These are phyloP conservation scores for Gnetum montanum DNA, from an alignment of 75 land plant species.

Conservation along the genomic window DNA sequence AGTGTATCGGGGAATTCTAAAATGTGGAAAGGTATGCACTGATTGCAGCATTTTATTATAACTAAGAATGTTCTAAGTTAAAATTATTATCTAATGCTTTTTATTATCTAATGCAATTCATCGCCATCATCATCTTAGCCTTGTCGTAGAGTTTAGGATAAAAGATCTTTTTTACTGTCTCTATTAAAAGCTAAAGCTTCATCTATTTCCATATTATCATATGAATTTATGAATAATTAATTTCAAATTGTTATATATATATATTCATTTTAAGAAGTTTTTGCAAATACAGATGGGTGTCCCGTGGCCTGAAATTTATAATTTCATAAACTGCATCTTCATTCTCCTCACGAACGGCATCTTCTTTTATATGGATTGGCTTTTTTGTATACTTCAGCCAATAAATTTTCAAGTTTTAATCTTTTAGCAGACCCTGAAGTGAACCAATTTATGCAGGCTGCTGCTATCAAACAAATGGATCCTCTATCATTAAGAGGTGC, in stretches of 20 bases:
- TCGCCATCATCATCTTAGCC: no score
- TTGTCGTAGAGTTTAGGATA: background rate
- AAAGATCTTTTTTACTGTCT: background rate
- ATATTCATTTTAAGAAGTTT: no score
- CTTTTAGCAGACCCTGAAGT: background rate
- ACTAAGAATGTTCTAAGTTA: background rate
- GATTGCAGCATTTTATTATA: background rate
- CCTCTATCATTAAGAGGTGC: constrained; percentile 45
- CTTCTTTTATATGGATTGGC: background rate
- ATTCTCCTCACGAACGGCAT: background rate
- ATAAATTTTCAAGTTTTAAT: background rate
- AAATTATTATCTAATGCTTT: background rate
- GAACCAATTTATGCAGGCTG: constrained; percentile 27
- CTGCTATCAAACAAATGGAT: constrained; percentile 93
- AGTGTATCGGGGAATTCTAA: constrained; percentile 72
- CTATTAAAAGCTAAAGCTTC: background rate
- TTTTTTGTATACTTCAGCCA: background rate
- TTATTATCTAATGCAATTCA: no score
- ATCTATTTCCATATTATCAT: no score
- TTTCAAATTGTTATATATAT: no score
- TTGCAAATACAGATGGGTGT: no score
- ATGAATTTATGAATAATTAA: background rate
- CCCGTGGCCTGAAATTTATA: no score
- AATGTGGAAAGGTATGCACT: constrained; percentile 56
- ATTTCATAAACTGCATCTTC: no score